Conservation (phyloP, 495 filamentous ascomycete species). For the Neurospora tetraspora region DNA sequence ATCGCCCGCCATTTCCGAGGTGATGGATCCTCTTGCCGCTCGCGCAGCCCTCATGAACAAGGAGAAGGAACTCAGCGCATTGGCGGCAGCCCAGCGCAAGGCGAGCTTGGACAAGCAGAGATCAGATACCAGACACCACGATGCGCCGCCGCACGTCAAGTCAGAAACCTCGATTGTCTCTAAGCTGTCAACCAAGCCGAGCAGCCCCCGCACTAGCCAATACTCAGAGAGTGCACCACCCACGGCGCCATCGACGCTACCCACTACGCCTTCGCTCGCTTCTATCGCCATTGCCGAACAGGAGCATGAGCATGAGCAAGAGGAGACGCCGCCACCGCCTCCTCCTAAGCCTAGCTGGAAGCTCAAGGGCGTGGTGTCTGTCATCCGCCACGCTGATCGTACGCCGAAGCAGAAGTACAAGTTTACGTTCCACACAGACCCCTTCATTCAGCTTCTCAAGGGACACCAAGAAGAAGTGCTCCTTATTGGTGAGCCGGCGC, state of each 20-base stretch:
- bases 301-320: constrained; percentile 12
- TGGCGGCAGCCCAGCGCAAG: constrained; percentile 22
- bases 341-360: constrained; percentile 96
- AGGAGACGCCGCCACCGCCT: constrained; percentile 53
- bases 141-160: constrained; percentile 4
- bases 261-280: constrained; percentile 27
- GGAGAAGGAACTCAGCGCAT: constrained; percentile 19
- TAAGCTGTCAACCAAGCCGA: constrained; percentile 26
- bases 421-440: constrained; percentile 94
- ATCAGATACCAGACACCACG: constrained; percentile 7
- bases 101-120: constrained; percentile 23
- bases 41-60: constrained; percentile 23
- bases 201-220: constrained; percentile 23
- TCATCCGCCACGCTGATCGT: constrained; percentile 89
- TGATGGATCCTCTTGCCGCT: constrained; percentile 26
- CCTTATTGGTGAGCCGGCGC: constrained; percentile 79
- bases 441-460: constrained; percentile 86
- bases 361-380: constrained; percentile 95
- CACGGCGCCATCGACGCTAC: constrained; percentile 31
- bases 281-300: background rate
- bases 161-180: constrained; percentile 8
- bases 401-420: constrained; percentile 99
- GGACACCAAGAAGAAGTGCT: constrained; percentile 95
- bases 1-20: constrained; percentile 34
- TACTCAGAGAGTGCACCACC: constrained; percentile 29